Evolutionary conservation across 441 rosid species (phyloP).

Genomic region (Aquilaria agallochum): DNA sequence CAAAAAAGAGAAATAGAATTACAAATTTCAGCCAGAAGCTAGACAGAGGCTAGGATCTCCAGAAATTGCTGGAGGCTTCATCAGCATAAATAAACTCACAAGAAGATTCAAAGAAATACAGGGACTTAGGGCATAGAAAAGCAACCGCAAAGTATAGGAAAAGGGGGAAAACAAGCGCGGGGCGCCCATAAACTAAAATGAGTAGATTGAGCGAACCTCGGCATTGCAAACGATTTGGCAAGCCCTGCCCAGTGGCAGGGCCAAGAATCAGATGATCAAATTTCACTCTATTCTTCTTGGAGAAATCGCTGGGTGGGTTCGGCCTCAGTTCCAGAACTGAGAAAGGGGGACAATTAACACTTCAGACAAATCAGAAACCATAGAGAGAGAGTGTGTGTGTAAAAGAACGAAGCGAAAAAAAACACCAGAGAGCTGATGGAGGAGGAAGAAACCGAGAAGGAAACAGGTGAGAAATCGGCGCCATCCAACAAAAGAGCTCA

Average conservation of each 20-base stretch:
- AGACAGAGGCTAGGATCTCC: too few relatives aligned
- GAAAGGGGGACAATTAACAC: not conserved
- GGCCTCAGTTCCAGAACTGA: conserved; percentile 50
- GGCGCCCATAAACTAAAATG: not conserved
- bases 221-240: conserved; percentile 77
- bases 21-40: not conserved
- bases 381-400: not conserved
- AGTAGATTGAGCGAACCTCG: conserved; percentile 36
- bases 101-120: too few relatives aligned
- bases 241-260: conserved; percentile 75
- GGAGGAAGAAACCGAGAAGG: conserved; percentile 51
- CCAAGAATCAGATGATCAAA: conserved; percentile 74
- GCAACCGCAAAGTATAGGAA: too few relatives aligned
- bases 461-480: conserved; percentile 52
- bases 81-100: not conserved
- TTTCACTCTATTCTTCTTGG: conserved; percentile 40
- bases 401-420: not conserved
- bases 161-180: too few relatives aligned
- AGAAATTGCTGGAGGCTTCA: too few relatives aligned
- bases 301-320: conserved; percentile 19
- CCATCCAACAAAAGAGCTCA: conserved; percentile 64
- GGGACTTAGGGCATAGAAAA: too few relatives aligned
- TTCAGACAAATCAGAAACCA: not conserved
- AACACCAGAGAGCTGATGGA: conserved; percentile 53
- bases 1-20: conserved; percentile 2